These are phyloP conservation scores for Thelonectria rubi DNA, from an alignment of 2,329 filamentous ascomycete genomes.

Conservation along the genomic window DNA sequence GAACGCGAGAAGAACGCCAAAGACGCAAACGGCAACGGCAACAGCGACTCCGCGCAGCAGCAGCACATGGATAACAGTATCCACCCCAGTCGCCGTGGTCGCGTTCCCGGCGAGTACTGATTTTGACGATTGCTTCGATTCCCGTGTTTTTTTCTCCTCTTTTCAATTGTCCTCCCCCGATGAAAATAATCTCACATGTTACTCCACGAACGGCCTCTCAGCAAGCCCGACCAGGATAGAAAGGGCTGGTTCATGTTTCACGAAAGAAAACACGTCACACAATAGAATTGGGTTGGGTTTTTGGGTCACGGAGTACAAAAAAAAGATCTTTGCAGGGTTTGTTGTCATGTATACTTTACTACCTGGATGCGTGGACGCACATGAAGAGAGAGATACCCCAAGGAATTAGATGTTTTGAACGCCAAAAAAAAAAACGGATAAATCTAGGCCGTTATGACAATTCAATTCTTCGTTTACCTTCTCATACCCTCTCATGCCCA, in stretches of 20 bases:
- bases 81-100: conserved; percentile 61
- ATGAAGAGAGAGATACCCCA: conserved; percentile 43
- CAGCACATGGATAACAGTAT: conserved; percentile 51
- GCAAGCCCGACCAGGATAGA: neutral
- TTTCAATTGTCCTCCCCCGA: neutral
- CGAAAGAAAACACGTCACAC: conserved; percentile 5
- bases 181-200: neutral
- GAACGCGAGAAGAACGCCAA: conserved; percentile 56
- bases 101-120: conserved; percentile 37
- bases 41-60: conserved; percentile 36
- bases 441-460: neutral
- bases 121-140: neutral
- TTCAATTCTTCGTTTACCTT: neutral
- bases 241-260: conserved; percentile 1
- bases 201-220: neutral
- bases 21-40: conserved; percentile 39
- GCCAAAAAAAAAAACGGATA: conserved; percentile 16
- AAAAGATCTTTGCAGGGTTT: conserved; percentile 22
- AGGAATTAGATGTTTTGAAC: conserved; percentile 40
- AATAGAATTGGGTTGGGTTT: neutral
- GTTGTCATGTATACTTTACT: conserved; percentile 4
- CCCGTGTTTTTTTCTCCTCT: neutral
- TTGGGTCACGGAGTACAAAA: conserved; percentile 30
- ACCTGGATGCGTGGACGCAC: conserved; percentile 19
- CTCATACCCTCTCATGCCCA: neutral